A percentile compares a stretch with the other conserved stretches of the same genome.
phyloP scores from a whole-genome alignment of 768 basidiomycete species.

The Dictyophora rubrovolvata region DNA sequence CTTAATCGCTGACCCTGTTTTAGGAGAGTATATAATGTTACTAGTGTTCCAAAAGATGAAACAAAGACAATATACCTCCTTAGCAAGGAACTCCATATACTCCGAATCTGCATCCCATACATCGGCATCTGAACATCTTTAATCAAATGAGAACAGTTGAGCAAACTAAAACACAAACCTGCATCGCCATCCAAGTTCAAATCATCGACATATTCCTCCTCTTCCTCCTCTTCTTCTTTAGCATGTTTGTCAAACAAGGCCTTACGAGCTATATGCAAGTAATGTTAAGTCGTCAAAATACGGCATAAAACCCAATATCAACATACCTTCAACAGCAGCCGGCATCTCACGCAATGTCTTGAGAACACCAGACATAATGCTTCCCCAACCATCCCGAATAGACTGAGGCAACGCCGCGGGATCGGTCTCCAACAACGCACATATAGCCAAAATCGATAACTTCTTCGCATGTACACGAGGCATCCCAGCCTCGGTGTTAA shows the following conservation, averaged over 20 bases:
- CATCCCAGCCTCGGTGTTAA: conserved; percentile 42
- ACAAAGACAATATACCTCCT: conserved; percentile 41
- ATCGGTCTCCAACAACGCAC: conserved; percentile 65
- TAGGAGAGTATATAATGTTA: conserved; percentile 3
- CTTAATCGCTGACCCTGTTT: conserved; percentile 62
- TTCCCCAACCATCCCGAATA: conserved; percentile 64
- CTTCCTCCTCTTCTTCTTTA: conserved; percentile 32
- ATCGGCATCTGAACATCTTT: conserved; percentile 42
- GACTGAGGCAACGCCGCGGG: conserved; percentile 43
- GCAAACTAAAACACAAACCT: conserved; percentile 25
- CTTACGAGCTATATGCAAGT: conserved; percentile 37
- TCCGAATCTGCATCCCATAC: conserved; percentile 88
- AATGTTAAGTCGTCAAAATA: conserved; percentile 7
- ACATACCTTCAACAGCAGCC: conserved; percentile 61
- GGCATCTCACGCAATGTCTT: conserved; percentile 72
- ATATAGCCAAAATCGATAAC: conserved; percentile 65
- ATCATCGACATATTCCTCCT: conserved; percentile 39
- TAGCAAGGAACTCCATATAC: conserved; percentile 78
- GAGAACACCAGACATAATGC: conserved; percentile 60
- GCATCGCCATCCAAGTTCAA: conserved; percentile 61
- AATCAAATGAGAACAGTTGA: not conserved
- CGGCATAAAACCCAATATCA: not conserved
- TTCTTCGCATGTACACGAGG: conserved; percentile 90
- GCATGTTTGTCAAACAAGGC: conserved; percentile 42
- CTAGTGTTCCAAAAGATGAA: not conserved